Evolutionary conservation across 352 stramenopile genomes (phyloP), one percentile per base, ranked within the genome.

Genomic region (Phytophthora boehmeriae): DNA sequence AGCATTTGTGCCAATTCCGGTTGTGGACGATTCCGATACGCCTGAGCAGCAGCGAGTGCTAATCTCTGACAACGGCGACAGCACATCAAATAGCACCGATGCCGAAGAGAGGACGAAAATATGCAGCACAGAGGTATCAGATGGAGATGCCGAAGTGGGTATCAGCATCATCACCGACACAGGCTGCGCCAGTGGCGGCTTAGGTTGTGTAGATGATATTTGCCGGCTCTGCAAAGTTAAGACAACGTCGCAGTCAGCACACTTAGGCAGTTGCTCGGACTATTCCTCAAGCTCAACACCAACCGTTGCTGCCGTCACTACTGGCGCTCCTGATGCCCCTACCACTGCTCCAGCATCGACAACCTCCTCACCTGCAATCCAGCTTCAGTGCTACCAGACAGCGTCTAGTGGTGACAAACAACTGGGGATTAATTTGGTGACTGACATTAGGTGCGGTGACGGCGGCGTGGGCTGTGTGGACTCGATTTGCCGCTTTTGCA

Each of bases 401-500:
- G 65, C 30, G 23, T 69, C 65, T 1, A 54, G 5, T 52, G 65
- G 65, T 0, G 65, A 73, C 41, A 68, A 63, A 36, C 53, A 19
- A 28, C 6, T 70, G 5, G 65, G 66, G 1, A 48, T 75, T 13
- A 52, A 62, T n/a, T 63, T 78, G 2, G 57, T 75, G 13, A 65
- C 65, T 6, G 69, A 78, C 13, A 59, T 73, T 6, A 60, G 64
- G 10, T 78, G 69, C 32, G 62, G 66, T 51, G 69, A 78, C 17
- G 55, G 61, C 16, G 69, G 69, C 16, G 54, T 75, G 20, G 69
- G 69, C 11, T 78, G 69, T 34, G 27, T 78, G 5, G 53, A 62
- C 35, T 54, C 48, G 32, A 55, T 56, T 28, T 78, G 69, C 27
- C 65, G 69, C 25, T 61, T 71, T 25, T 78, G 69, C 46, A 75